Evolutionary conservation across 2,329 filamentous ascomycete species (phyloP), one percentile per base, ranked within the genome.

Genomic region (Ophiocordyceps camponoti-saundersi): DNA sequence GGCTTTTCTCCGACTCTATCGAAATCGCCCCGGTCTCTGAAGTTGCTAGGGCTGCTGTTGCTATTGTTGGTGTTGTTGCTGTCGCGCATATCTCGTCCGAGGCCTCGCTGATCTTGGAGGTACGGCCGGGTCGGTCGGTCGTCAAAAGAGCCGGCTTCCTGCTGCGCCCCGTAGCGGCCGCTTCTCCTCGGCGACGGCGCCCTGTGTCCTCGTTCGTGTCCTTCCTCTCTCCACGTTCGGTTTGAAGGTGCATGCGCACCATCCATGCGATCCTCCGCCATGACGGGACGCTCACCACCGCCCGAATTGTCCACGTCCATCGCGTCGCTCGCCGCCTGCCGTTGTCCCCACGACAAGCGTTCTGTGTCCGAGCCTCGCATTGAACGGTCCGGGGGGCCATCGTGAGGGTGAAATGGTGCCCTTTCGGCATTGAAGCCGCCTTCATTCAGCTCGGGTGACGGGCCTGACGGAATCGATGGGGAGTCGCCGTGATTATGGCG

Each of bases 351-450:
- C 1, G 52, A 50, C 20, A 53, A 43, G 12, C 58, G 57, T 32
- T 65, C 64, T 18, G 55, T 47, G 20, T 63, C 59, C 15, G 53
- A 52, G 20, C 50, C 53, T n/a, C 59, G 56, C 29, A 49, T 11
- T n/a, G 52, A 32, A 26, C 57, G 53, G 21, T 60, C 57, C 29
- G 51, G 47, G 32, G 52, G 47, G 20, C 50, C 51, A 23, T 66
- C 62, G 49, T 65, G 53, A 1, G 64, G 63, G 46, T 75, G 67
- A 6, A 73, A 59, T 10, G 72, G 67, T 29, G 73, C 71, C 48
- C 75, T 67, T 46, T 75, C 72, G 1, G 75, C 73, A 50, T 77
- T 77, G 53, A 77, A 71, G 10, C 64, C 61, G 8, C 72, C 71
- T 12, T 72, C 74, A 18, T 61, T 56, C 4, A 53, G 42, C 5